Evolutionary conservation across 2,329 filamentous ascomycete genomes (phyloP).

Genomic region (Dendryphion nanum): DNA sequence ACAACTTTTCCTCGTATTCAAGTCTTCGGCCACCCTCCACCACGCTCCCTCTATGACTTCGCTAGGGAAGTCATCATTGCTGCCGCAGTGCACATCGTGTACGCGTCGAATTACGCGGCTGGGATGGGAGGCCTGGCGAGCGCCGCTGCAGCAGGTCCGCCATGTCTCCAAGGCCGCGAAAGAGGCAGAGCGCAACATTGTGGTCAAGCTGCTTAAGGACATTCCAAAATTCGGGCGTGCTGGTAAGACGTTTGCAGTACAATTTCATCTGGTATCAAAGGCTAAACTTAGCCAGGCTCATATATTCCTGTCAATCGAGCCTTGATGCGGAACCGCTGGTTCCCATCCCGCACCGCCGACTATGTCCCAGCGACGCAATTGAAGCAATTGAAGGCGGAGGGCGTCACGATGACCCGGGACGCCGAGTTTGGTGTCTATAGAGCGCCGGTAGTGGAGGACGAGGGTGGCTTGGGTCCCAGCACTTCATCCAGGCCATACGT

Average conservation of each 20-base stretch:
- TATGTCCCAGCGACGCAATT: constrained; percentile 50
- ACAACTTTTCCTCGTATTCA: constrained; percentile 10
- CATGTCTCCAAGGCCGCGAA: constrained; percentile 48
- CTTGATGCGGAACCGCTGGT: constrained; percentile 57
- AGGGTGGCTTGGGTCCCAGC: constrained; percentile 9
- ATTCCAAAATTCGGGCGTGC: constrained; percentile 51
- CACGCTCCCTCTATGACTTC: constrained; percentile 31
- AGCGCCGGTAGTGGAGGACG: constrained; percentile 21
- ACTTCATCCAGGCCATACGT: constrained; percentile 29
- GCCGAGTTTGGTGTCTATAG: constrained; percentile 41
- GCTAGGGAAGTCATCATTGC: constrained; percentile 26
- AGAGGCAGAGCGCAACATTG: constrained; percentile 41
- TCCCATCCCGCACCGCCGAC: constrained; percentile 50
- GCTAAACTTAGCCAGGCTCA: constrained; percentile 43
- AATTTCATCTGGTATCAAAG: neutral
- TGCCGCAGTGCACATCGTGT: constrained; percentile 41
- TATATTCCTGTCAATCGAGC: constrained; percentile 53
- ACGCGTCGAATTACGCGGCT: constrained; percentile 33
- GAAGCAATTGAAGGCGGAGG: constrained; percentile 45
- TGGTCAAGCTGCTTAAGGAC: constrained; percentile 53
- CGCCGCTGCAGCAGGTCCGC: constrained; percentile 38
- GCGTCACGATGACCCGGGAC: constrained; percentile 48
- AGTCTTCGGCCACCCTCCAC: constrained; percentile 1
- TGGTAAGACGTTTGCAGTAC: constrained; percentile 17
- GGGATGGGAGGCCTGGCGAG: constrained; percentile 22